Percentiles rank a stretch among this genome's conserved stretches.
These are phyloP conservation scores for Barnettozyma vustinii DNA, from an alignment of 805 yeast genomes.

Conservation along the genomic window DNA sequence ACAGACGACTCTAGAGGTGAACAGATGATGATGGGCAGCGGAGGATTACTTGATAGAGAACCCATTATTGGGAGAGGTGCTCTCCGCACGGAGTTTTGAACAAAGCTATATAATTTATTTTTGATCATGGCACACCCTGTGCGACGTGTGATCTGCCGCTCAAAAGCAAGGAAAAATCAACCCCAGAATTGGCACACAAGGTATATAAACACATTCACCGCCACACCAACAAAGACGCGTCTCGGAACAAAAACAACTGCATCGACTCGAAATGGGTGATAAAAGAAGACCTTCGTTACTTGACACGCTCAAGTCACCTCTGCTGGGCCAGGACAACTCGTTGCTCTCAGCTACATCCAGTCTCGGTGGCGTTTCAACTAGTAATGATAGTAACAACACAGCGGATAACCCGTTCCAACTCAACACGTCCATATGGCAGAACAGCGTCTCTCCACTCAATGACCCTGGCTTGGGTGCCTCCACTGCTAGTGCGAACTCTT, in stretches of 20 bases:
- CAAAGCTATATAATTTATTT: background rate
- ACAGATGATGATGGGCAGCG: background rate
- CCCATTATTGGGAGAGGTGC: background rate
- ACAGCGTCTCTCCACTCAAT: slow-evolving; percentile 4
- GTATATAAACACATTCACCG: background rate
- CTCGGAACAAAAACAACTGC: too few relatives aligned
- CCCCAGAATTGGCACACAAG: background rate
- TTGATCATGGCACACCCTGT: background rate
- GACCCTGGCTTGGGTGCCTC: background rate
- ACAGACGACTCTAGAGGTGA: background rate
- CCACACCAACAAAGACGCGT: background rate
- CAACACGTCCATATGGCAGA: slow-evolving; percentile 13
- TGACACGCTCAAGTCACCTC: slow-evolving; percentile 12
- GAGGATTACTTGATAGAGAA: too few relatives aligned
- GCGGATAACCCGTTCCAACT: slow-evolving; percentile 14
- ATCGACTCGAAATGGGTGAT: background rate
- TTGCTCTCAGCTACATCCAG: background rate
- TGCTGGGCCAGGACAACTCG: slow-evolving; percentile 4
- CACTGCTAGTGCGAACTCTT: background rate
- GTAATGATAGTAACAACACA: background rate
- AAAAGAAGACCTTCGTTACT: slow-evolving; percentile 13
- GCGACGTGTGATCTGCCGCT: background rate
- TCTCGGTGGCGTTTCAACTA: background rate
- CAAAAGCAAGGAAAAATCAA: background rate
- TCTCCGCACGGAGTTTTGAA: background rate